Conservation (phyloP, 768 basidiomycete genomes). For the Asterophora parasitica region DNA sequence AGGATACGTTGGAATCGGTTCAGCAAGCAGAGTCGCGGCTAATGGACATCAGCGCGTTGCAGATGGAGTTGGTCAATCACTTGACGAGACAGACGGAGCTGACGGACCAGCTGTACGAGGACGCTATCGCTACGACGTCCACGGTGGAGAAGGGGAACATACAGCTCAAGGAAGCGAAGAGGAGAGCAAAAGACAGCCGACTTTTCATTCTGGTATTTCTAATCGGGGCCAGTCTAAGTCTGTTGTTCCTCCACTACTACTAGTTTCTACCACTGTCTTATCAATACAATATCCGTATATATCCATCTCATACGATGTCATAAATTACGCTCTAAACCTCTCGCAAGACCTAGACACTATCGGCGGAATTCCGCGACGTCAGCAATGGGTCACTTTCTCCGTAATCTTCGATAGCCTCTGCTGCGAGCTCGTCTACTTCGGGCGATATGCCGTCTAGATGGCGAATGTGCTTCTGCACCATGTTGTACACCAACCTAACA, state of each 20-base stretch:
- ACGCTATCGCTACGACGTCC: constrained; percentile 82
- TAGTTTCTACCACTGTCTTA: constrained; percentile 24
- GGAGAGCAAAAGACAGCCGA: constrained; percentile 82
- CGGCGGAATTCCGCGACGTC: constrained; percentile 11
- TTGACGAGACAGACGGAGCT: constrained; percentile 86
- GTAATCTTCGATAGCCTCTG: constrained; percentile 55
- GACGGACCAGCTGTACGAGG: constrained; percentile 91
- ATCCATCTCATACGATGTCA: not conserved
- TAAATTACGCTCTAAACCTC: not conserved
- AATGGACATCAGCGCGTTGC: constrained; percentile 89
- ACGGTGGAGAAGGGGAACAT: constrained; percentile 87
- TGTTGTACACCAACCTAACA: constrained; percentile 60
- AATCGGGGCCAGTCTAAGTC: constrained; percentile 83
- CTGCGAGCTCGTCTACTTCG: constrained; percentile 49
- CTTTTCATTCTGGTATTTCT: constrained; percentile 90
- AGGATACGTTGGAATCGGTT: constrained; percentile 83
- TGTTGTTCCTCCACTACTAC: constrained; percentile 93
- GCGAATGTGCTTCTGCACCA: constrained; percentile 58
- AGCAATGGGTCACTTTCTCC: constrained; percentile 61
- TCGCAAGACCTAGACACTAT: not conserved
- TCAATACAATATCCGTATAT: not conserved
- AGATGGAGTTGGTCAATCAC: constrained; percentile 87
- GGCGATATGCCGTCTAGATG: constrained; percentile 44
- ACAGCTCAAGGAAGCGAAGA: constrained; percentile 85
- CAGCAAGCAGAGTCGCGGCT: constrained; percentile 89